Percentiles rank a stretch among this genome's conserved stretches.
Evolutionary conservation across 2,329 filamentous ascomycete species (phyloP).

Genomic region (Ambrosiella beaveri): DNA sequence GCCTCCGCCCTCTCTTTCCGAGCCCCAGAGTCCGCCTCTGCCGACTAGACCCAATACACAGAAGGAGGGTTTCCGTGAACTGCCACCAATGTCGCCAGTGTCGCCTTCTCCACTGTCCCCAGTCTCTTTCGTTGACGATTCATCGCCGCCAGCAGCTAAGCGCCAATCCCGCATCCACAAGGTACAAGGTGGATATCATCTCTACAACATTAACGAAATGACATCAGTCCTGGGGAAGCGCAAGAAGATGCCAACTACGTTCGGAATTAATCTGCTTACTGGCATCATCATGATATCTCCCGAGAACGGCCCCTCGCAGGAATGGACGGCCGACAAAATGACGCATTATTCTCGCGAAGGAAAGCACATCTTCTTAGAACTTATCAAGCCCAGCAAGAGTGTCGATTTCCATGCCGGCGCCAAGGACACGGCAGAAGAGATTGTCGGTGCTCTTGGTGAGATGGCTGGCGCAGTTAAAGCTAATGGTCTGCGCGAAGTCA

Average conservation of each 20-base stretch:
- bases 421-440: constrained; percentile 91
- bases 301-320: constrained; percentile 73
- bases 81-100: constrained; percentile 7
- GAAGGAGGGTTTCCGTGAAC: constrained; percentile 10
- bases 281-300: constrained; percentile 83
- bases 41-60: constrained; percentile 17
- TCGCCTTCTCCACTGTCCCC: constrained; percentile 10
- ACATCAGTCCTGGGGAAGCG: constrained; percentile 90
- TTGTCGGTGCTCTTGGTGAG: constrained; percentile 74
- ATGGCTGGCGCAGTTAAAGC: constrained; percentile 70
- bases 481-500: constrained; percentile 70
- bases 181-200: constrained; percentile 50
- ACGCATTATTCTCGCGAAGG: constrained; percentile 97
- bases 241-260: constrained; percentile 94
- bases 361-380: constrained; percentile 91
- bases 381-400: constrained; percentile 83
- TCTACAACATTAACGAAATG: constrained; percentile 97
- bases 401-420: constrained; percentile 93
- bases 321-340: constrained; percentile 89
- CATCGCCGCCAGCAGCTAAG: constrained; percentile 26
- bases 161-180: constrained; percentile 24
- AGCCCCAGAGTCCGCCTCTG: constrained; percentile 21
- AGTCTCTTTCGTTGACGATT: constrained; percentile 28
- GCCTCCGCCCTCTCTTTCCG: constrained; percentile 18
- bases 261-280: constrained; percentile 82